phyloP scores from a whole-genome alignment of 768 basidiomycete species.

The Candolleomyces efflorescens region DNA sequence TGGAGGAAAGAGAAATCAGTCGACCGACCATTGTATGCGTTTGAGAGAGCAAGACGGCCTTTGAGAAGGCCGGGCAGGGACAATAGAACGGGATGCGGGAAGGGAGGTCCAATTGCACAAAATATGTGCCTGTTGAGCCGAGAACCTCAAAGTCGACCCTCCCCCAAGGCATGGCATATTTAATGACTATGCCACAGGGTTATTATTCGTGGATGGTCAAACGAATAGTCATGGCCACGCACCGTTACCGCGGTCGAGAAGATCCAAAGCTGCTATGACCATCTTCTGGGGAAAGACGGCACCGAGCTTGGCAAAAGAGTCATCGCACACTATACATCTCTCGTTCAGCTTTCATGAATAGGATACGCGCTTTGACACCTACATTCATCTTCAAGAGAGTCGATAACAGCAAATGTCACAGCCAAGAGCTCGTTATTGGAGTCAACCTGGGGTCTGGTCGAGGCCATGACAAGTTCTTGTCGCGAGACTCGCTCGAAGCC shows the following conservation, averaged over 20 bases:
- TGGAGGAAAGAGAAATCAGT: background rate
- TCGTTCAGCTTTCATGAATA: background rate
- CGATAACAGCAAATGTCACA: background rate
- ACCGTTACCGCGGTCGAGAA: constrained; percentile 74
- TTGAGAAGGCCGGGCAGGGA: constrained; percentile 70
- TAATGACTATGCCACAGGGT: constrained; percentile 44
- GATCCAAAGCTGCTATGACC: constrained; percentile 67
- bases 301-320: constrained; percentile 3
- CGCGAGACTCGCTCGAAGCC: too few species aligned
- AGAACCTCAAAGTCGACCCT: constrained; percentile 62
- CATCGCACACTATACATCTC: background rate
- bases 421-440: background rate
- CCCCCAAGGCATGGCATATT: constrained; percentile 54
- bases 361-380: background rate
- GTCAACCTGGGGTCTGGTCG: background rate
- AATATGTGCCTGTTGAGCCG: constrained; percentile 60
- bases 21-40: constrained; percentile 59
- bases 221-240: constrained; percentile 9
- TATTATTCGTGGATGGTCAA: background rate
- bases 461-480: background rate
- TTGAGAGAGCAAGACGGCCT: constrained; percentile 54
- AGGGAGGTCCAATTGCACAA: constrained; percentile 47
- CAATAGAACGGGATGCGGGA: constrained; percentile 53
- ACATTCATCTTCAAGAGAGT: constrained; percentile 3
- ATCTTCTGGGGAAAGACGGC: constrained; percentile 58